Evolutionary conservation across 257 asterid species (phyloP).

Genomic region (Lycium barbarum): DNA sequence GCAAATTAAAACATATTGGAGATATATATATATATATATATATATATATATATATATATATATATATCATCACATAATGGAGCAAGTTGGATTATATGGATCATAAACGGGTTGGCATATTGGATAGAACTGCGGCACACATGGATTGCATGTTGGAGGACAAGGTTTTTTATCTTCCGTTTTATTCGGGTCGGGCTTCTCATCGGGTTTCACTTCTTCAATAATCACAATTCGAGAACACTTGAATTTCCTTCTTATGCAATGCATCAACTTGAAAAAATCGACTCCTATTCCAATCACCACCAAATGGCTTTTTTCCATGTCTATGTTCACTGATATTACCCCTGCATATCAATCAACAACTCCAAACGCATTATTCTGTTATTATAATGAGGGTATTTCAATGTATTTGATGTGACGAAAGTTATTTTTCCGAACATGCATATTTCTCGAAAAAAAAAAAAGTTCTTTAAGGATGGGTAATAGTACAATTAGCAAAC

Average conservation of each 20-base stretch:
- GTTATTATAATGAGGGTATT: too few relatives aligned
- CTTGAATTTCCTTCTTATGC: not conserved
- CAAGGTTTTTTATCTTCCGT: too few relatives aligned
- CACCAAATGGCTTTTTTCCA: constrained; percentile 3
- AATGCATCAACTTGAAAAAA: not conserved
- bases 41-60: too few relatives aligned
- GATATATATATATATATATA: too few relatives aligned
- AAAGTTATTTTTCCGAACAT: not conserved
- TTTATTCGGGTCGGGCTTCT: not conserved
- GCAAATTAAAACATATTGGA: not conserved
- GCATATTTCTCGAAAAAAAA: not conserved
- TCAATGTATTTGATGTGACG: not conserved
- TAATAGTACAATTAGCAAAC: too few relatives aligned
- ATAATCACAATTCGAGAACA: not conserved
- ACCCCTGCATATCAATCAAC: not conserved
- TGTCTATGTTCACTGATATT: not conserved
- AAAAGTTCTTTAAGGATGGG: too few relatives aligned
- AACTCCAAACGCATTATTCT: too few relatives aligned
- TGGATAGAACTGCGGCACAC: not conserved
- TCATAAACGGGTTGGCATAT: constrained; percentile 28
- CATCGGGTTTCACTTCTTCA: not conserved
- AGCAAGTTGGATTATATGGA: not conserved
- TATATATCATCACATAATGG: not conserved
- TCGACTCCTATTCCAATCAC: constrained; percentile 1
- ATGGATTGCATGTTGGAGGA: not conserved